Base-by-base conservation (phyloP, 2,329 filamentous ascomycete genomes). In the Alternaria novae-zelandiae region DNA sequence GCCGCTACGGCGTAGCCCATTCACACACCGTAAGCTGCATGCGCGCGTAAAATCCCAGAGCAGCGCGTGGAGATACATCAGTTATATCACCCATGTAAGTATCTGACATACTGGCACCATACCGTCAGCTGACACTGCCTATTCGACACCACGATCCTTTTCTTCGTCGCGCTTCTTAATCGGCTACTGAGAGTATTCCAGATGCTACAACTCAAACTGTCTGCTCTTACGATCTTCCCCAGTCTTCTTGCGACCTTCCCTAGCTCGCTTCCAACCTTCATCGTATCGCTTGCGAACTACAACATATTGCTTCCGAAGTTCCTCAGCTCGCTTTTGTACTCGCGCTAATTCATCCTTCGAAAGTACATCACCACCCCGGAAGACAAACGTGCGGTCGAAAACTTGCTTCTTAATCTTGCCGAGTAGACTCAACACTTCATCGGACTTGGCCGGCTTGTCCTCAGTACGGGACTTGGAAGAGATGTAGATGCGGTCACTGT, bases 11-110 rank as follows among this genome's bases (percentile, higher is more conserved):
- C 49, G 28, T 53, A 53, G 36, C 28, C 9, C 49, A 36, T 51
- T 12, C 49, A 41, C 20, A 8, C 30, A 13, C 20, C 20, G 7
- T 53, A 53, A 53, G 30, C 49, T 53, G 49, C 49, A 53, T 53
- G 49, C 20, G 49, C 49, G 30, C 20, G 3, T 53, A 53, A n/a
- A 23, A 17, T 5, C 20, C 49, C 12, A 36, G 49, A 25, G 9
- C 20, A 41, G 49, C 20, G 30, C 49, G 30, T 53, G 20, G 20
- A 25, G 20, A 41, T 41, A 23, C 28, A 23, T 25, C 0, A 6
- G 30, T 21, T 53, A 41, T 41, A 41, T 20, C 20, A 25, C 9
- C 17, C 49, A 0, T 21, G 26, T 36, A 51, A 23, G 1, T 15
- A 50, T 30, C 47, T 32, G 47, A 21, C 26, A 10, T 32, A 25